Percentiles rank a stretch among this genome's conserved stretches.
These are phyloP conservation scores for Phellinidium pouzarii DNA, from an alignment of 1,284 basidiomycete genomes.

Conservation along the genomic window DNA sequence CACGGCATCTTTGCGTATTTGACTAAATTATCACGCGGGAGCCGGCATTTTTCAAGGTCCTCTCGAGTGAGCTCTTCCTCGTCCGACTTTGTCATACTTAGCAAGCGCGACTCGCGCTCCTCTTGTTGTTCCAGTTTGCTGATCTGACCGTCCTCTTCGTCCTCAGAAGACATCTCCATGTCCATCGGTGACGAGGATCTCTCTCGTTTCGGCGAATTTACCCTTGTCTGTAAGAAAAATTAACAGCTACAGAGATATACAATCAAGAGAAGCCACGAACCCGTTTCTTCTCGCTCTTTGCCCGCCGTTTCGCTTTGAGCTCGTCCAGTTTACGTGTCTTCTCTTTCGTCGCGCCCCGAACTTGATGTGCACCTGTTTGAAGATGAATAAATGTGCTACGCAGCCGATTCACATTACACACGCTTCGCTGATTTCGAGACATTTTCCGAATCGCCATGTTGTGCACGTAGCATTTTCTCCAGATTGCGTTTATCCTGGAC, in stretches of 20 bases:
- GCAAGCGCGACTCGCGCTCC: slow-evolving; percentile 51
- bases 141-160: slow-evolving; percentile 68
- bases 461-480: slow-evolving; percentile 65
- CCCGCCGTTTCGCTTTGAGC: slow-evolving; percentile 75
- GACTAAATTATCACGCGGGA: slow-evolving; percentile 59
- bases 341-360: slow-evolving; percentile 77
- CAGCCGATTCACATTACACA: slow-evolving; percentile 29
- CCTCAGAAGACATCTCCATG: slow-evolving; percentile 73
- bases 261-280: slow-evolving; percentile 33
- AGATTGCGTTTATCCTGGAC: slow-evolving; percentile 70
- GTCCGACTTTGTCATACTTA: slow-evolving; percentile 39
- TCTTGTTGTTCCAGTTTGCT: slow-evolving; percentile 63
- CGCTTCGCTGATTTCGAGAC: slow-evolving; percentile 72
- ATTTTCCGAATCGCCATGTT: slow-evolving; percentile 46
- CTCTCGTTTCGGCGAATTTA: slow-evolving; percentile 54
- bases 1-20: slow-evolving; percentile 64
- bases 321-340: slow-evolving; percentile 78
- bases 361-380: slow-evolving; percentile 58
- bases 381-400: slow-evolving; percentile 16
- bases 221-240: slow-evolving; percentile 31
- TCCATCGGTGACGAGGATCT: slow-evolving; percentile 70
- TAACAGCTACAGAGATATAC: slow-evolving; percentile 3
- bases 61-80: slow-evolving; percentile 48
- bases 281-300: slow-evolving; percentile 70
- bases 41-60: slow-evolving; percentile 51